These are phyloP conservation scores for Colletotrichum noveboracense DNA, from an alignment of 2,329 filamentous ascomycete genomes.

Conservation along the genomic window DNA sequence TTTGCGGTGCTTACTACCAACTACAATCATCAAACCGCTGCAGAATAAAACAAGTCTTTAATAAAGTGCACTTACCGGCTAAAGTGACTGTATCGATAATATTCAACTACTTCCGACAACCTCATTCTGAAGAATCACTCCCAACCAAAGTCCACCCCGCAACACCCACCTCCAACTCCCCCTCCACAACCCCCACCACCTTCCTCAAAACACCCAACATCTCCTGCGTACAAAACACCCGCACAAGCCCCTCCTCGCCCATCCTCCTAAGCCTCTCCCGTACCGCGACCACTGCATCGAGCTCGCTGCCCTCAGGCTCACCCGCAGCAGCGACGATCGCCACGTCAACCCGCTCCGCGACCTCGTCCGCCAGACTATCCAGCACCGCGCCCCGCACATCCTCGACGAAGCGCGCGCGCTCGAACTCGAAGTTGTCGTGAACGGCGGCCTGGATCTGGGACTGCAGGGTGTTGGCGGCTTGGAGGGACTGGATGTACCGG, in stretches of 20 bases:
- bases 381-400: neutral
- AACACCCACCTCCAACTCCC: neutral
- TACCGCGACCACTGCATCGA: neutral
- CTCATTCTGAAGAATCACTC: neutral
- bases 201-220: neutral
- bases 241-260: neutral
- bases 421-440: neutral
- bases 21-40: too few species aligned
- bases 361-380: neutral
- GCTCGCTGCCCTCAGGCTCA: neutral
- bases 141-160: neutral
- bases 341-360: neutral
- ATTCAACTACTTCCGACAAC: neutral
- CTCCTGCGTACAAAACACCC: conserved; percentile 12
- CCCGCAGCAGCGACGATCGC: neutral
- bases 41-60: too few species aligned
- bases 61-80: too few species aligned
- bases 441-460: neutral
- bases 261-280: conserved; percentile 5
- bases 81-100: too few species aligned
- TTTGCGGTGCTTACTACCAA: too few species aligned
- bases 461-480: neutral
- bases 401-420: neutral
- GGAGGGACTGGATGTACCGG: neutral
- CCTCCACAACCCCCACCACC: neutral